Evolutionary conservation across 228 moss, liverwort and hornwort species (phyloP), one percentile per base, ranked within the genome.

Genomic region (Sphagnum magellanicum): DNA sequence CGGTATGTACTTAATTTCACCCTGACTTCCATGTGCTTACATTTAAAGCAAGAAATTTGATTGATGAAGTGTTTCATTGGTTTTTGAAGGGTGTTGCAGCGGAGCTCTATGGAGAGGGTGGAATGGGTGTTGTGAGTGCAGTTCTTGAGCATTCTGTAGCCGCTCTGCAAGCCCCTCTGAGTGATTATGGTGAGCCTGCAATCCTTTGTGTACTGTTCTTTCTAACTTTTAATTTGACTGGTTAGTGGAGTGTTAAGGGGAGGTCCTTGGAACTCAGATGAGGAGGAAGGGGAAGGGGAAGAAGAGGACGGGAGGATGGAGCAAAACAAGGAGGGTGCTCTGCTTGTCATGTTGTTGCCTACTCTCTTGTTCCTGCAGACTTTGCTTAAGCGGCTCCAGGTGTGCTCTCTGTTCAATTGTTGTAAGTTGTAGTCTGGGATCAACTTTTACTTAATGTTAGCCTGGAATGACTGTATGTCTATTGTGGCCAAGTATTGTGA

Each of bases 71-170:
- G 53, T 49, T 68, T 71, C 61, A n/a, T 62, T 68, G 67, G 64
- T 64, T 50, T 70, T 57, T 50, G 64, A 80, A 97, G 97, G 87
- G 90, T 70, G 82, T 93, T 75, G 85, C 94, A 65, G 86, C 92
- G 65, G 78, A 84, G 70, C 86, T 98, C 63, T 92, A 86, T 74
- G 94, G 92, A 83, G 98, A 98, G 67, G 90, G 94, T 78, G 98
- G 90, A 51, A 84, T 90, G 84, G 84, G 77, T 70, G 77, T 89
- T 69, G 85, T 89, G 67, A 74, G 67, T 77, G 68, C 83, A 59
- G 67, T 87, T 63, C 77, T 98, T 48, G 90, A 94, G 75, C 90
- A 94, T 53, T 92, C 90, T 79, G 75, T 87, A 74, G 74, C 78
- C 65, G 77, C 87, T 65, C 83, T 98, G 65, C 85, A 86, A 53